These are phyloP conservation scores for Physaria fendleri DNA, from an alignment of 345 rosid species.

Conservation along the genomic window DNA sequence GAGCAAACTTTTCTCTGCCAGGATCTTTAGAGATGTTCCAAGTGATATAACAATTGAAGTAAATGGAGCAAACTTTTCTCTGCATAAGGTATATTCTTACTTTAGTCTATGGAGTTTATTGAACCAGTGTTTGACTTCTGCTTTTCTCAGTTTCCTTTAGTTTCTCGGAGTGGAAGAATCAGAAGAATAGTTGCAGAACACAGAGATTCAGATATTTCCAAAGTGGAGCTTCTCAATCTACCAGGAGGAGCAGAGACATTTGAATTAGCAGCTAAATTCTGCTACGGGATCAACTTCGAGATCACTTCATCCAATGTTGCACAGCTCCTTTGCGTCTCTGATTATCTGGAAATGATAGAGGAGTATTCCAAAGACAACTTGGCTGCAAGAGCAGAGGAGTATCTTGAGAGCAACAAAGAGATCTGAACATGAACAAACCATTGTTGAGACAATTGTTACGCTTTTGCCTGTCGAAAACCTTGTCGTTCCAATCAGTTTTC, in stretches of 20 bases:
- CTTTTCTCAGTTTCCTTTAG: constrained; percentile 76
- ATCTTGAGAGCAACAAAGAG: constrained; percentile 66
- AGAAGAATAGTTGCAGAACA: constrained; percentile 77
- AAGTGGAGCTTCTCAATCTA: constrained; percentile 82
- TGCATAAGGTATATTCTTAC: constrained; percentile 62
- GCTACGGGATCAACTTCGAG: constrained; percentile 88
- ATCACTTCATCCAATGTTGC: constrained; percentile 86
- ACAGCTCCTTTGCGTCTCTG: constrained; percentile 72
- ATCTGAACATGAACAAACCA: constrained; percentile 63
- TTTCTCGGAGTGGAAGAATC: constrained; percentile 83
- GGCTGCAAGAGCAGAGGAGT: constrained; percentile 83
- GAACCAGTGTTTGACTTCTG: not conserved
- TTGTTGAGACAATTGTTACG: constrained; percentile 75
- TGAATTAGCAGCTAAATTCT: constrained; percentile 89
- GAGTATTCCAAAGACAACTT: constrained; percentile 85
- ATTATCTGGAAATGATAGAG: constrained; percentile 93
- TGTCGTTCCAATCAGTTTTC: constrained; percentile 75
- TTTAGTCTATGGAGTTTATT: too few relatives aligned
- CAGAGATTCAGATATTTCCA: constrained; percentile 81
- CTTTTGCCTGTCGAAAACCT: constrained; percentile 88
- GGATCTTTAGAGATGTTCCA: constrained; percentile 93
- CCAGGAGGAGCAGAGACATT: constrained; percentile 86
- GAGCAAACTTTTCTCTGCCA: constrained; percentile 68
- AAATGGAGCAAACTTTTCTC: constrained; percentile 63
- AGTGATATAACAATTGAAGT: constrained; percentile 86